phyloP scores from a whole-genome alignment of 2,329 filamentous ascomycete genomes.

The Claviceps pazoutovae region DNA sequence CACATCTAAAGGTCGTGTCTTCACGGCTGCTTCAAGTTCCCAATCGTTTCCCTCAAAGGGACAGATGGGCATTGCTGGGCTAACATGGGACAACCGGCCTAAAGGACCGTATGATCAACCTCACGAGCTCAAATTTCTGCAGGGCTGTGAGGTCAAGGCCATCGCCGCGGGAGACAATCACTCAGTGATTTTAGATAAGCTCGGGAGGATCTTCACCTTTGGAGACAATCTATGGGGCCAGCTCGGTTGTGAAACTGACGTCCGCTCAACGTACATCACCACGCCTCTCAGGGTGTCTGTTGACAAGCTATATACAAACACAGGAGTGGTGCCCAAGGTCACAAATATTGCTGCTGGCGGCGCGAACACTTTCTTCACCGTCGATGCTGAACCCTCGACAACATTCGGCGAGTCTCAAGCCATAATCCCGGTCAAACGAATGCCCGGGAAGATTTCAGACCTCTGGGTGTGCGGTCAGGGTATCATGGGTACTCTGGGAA shows the following conservation, averaged over 20 bases:
- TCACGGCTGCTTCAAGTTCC: conserved; percentile 71
- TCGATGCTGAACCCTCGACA: conserved; percentile 53
- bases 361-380: conserved; percentile 71
- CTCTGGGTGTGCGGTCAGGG: conserved; percentile 81
- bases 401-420: conserved; percentile 7
- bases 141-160: conserved; percentile 54
- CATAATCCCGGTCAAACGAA: conserved; percentile 18
- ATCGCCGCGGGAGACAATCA: conserved; percentile 81
- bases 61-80: conserved; percentile 73
- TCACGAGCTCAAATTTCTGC: conserved; percentile 62
- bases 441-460: conserved; percentile 34
- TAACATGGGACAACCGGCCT: conserved; percentile 68
- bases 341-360: conserved; percentile 77
- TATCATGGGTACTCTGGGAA: conserved; percentile 71
- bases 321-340: conserved; percentile 48
- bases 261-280: conserved; percentile 49
- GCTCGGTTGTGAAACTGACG: conserved; percentile 62
- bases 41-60: conserved; percentile 68
- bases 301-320: conserved; percentile 57
- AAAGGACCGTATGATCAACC: conserved; percentile 65
- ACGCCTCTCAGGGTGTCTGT: conserved; percentile 58
- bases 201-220: conserved; percentile 71
- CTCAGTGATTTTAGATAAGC: conserved; percentile 61
- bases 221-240: conserved; percentile 90
- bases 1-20: conserved; percentile 73